These are phyloP conservation scores for Lignosus rhinocerotis DNA, from an alignment of 1,284 basidiomycete genomes.

Conservation along the genomic window DNA sequence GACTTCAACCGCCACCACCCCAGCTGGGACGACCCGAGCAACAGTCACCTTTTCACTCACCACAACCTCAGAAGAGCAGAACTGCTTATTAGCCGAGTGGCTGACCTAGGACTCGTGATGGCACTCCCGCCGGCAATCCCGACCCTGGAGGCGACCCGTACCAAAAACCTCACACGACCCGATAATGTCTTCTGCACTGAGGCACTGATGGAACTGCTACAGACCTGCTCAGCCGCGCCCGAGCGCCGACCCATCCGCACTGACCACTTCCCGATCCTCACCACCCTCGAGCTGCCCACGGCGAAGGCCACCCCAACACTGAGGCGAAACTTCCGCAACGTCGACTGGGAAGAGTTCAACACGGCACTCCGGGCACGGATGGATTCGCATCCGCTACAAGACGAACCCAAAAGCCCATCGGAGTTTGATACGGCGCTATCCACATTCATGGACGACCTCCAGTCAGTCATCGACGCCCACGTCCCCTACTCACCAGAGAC, in stretches of 20 bases:
- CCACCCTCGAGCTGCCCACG: constrained; percentile 9
- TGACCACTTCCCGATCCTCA: constrained; percentile 28
- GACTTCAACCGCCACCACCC: constrained; percentile 56
- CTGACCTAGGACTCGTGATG: too few species aligned
- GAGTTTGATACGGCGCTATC: constrained; percentile 21
- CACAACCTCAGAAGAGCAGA: constrained; percentile 20
- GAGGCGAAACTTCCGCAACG: constrained; percentile 24
- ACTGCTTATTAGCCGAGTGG: too few species aligned
- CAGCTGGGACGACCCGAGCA: constrained; percentile 42
- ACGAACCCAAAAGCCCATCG: too few species aligned
- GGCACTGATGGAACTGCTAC: constrained; percentile 16
- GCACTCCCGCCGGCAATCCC: constrained; percentile 31
- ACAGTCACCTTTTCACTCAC: constrained; percentile 38
- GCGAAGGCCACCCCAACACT: too few species aligned
- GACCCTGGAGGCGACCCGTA: constrained; percentile 29
- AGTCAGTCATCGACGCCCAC: constrained; percentile 18
- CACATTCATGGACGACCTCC: constrained; percentile 21
- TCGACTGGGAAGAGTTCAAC: too few species aligned
- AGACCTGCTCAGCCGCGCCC: constrained; percentile 20
- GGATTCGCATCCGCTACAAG: too few species aligned
- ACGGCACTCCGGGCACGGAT: too few species aligned
- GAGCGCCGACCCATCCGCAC: constrained; percentile 18
- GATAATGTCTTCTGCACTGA: constrained; percentile 37
- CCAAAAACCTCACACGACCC: constrained; percentile 32
- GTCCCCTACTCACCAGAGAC: constrained; percentile 2